Percentiles rank a stretch among this genome's conserved stretches.
Evolutionary conservation across 768 basidiomycete genomes (phyloP).

Genomic region (Pleurotus sapidus): DNA sequence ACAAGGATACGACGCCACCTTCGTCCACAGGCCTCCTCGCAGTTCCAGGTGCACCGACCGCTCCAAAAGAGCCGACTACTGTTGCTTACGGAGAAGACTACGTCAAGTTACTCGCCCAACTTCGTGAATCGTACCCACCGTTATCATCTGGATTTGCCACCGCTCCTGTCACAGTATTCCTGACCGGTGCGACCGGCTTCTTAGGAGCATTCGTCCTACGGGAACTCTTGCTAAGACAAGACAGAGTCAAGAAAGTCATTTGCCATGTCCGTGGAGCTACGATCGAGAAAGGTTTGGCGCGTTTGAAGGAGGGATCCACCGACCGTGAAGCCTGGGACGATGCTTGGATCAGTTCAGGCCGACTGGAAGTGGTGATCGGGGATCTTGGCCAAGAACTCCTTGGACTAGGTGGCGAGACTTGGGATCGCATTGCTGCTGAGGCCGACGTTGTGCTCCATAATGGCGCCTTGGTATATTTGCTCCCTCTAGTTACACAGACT

Average conservation of each 20-base stretch:
- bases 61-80: constrained; percentile 21
- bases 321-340: constrained; percentile 91
- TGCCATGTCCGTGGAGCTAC: constrained; percentile 84
- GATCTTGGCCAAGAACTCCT: constrained; percentile 78
- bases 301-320: constrained; percentile 67
- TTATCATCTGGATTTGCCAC: constrained; percentile 52
- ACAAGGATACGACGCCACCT: constrained; percentile 22
- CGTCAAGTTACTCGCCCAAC: constrained; percentile 51
- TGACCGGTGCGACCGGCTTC: constrained; percentile 97
- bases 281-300: constrained; percentile 55
- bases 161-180: constrained; percentile 73
- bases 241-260: constrained; percentile 79
- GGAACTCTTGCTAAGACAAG: constrained; percentile 64
- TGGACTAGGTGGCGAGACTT: constrained; percentile 61
- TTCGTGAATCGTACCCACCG: constrained; percentile 62
- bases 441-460: constrained; percentile 90
- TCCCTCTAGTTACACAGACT: background rate
- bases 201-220: constrained; percentile 89
- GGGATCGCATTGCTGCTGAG: constrained; percentile 67
- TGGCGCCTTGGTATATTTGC: constrained; percentile 82
- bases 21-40: constrained; percentile 14
- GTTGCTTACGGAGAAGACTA: constrained; percentile 82
- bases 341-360: constrained; percentile 63
- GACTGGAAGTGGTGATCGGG: constrained; percentile 79
- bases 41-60: background rate